phyloP scores from a whole-genome alignment of 805 yeast species.

The Yarrowia deformans region DNA sequence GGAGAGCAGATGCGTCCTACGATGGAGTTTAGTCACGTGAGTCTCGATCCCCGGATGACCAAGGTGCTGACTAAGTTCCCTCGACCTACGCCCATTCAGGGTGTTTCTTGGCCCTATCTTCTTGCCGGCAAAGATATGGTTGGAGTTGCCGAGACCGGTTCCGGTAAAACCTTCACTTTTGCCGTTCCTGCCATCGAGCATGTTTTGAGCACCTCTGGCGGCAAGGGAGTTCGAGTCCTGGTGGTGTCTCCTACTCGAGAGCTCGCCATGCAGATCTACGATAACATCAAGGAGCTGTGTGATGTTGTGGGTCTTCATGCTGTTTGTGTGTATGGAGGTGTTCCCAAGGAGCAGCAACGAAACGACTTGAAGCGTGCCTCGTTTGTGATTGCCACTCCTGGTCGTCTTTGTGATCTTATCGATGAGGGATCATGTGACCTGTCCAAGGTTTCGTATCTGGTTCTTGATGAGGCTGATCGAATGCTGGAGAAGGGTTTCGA shows the following conservation, averaged over 20 bases:
- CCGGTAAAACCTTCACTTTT: constrained; percentile 96
- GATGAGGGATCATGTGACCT: constrained; percentile 85
- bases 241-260: constrained; percentile 97
- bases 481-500: constrained; percentile 99
- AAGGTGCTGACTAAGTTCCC: constrained; percentile 74
- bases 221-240: constrained; percentile 70
- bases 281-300: constrained; percentile 73
- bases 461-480: constrained; percentile 97
- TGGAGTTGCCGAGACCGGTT: constrained; percentile 98
- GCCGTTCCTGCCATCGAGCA: constrained; percentile 95
- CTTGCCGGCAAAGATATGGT: constrained; percentile 81
- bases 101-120: constrained; percentile 92
- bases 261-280: constrained; percentile 91
- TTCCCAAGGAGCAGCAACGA: constrained; percentile 91
- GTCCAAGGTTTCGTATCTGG: constrained; percentile 73
- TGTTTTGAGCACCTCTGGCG: constrained; percentile 53
- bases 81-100: constrained; percentile 94
- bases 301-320: constrained; percentile 68
- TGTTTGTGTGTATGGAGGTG: constrained; percentile 96
- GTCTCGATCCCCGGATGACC: constrained; percentile 63
- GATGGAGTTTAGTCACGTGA: constrained; percentile 68
- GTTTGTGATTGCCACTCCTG: constrained; percentile 97
- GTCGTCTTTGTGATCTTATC: constrained; percentile 87
- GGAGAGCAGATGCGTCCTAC: constrained; percentile 76
- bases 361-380: constrained; percentile 63